Evolutionary conservation across 805 yeast genomes (phyloP).

Genomic region (Candida patagonica): DNA sequence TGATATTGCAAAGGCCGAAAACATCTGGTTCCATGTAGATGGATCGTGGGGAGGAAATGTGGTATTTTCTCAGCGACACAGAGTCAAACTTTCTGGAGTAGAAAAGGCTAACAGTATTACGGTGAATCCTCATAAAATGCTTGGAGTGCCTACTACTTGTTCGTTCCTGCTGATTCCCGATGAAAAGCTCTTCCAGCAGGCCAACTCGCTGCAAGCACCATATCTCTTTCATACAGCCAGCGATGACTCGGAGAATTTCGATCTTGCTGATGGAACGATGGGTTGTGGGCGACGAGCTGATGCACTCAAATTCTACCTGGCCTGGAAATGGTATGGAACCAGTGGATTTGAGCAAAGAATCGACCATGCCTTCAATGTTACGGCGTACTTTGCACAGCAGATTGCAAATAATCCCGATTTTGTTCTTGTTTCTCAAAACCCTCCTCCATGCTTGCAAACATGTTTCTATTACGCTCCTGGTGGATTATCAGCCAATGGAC

Average conservation of each 20-base stretch:
- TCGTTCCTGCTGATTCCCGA: conserved; percentile 70
- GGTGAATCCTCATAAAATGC: conserved; percentile 77
- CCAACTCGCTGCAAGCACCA: conserved; percentile 73
- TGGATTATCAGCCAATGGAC: conserved; percentile 23
- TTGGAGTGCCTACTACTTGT: conserved; percentile 67
- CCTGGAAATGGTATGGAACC: conserved; percentile 73
- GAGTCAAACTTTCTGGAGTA: conserved; percentile 44
- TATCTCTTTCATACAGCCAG: conserved; percentile 61
- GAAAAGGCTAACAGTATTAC: conserved; percentile 68
- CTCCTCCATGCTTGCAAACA: conserved; percentile 75
- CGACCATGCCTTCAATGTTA: conserved; percentile 62
- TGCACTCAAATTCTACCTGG: conserved; percentile 64
- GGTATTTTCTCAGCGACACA: conserved; percentile 47
- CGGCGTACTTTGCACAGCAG: conserved; percentile 48
- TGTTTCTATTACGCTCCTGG: conserved; percentile 66
- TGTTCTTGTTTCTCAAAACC: conserved; percentile 42
- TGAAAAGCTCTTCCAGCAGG: conserved; percentile 51
- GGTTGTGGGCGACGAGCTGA: conserved; percentile 87
- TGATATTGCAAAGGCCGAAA: conserved; percentile 41
- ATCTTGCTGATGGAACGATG: conserved; percentile 84
- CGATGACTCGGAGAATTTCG: conserved; percentile 44
- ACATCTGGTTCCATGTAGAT: conserved; percentile 75
- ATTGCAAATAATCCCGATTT: conserved; percentile 38
- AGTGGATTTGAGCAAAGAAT: conserved; percentile 56
- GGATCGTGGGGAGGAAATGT: conserved; percentile 92